Percentiles rank a stretch among this genome's conserved stretches.
Evolutionary conservation across 1,139 yeast genomes (phyloP).

Genomic region (Kurtzmaniella quercitrusa): DNA sequence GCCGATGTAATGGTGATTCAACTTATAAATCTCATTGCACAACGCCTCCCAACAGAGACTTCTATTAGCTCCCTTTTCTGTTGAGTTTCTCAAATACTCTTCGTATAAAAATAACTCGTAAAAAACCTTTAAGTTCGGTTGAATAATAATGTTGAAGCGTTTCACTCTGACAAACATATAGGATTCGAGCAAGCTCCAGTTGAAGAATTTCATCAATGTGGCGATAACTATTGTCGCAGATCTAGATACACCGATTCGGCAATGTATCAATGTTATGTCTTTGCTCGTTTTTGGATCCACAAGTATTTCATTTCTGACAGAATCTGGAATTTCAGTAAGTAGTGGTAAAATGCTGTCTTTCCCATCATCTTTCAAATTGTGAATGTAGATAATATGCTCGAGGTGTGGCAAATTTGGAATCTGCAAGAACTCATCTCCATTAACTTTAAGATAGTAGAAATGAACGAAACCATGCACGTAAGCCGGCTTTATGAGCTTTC

Average conservation of each 20-base stretch:
- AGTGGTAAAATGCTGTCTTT: conserved; percentile 33
- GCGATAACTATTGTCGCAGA: conserved; percentile 91
- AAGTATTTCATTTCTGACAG: conserved; percentile 28
- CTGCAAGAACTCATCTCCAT: conserved; percentile 10
- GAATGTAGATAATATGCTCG: conserved; percentile 27
- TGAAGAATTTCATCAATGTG: conserved; percentile 72
- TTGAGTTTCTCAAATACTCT: conserved; percentile 35
- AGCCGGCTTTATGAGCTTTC: conserved; percentile 20
- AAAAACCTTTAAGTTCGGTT: conserved; percentile 83
- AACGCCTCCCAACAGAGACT: conserved; percentile 31
- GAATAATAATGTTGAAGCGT: conserved; percentile 82
- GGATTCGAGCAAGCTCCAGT: conserved; percentile 65
- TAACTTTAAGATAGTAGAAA: conserved; percentile 24
- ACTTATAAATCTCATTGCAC: conserved; percentile 31
- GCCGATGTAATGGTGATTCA: conserved; percentile 30
- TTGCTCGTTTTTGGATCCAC: conserved; percentile 17
- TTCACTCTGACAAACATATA: conserved; percentile 80
- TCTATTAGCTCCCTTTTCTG: conserved; percentile 10
- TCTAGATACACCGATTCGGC: conserved; percentile 89
- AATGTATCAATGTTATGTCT: conserved; percentile 69
- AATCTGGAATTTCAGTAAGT: conserved; percentile 27
- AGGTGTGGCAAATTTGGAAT: conserved; percentile 18
- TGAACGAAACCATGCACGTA: conserved; percentile 23
- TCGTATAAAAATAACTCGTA: conserved; percentile 83
- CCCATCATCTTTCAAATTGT: conserved; percentile 40